Conservation (phyloP, 208 protist genomes). For the Porcisia deanei region DNA sequence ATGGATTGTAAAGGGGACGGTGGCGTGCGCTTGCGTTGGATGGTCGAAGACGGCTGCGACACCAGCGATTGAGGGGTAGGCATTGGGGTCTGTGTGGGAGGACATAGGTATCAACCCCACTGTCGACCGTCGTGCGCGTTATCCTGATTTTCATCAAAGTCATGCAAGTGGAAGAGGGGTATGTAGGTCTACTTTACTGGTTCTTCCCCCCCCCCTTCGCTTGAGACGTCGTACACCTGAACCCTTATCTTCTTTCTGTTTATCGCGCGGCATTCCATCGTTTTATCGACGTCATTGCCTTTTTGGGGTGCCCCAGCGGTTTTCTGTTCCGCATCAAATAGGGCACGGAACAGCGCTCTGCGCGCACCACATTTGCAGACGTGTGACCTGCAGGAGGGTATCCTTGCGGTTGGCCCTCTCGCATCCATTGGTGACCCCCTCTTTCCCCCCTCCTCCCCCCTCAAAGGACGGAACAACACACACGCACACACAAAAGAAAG, state of each 20-base stretch:
- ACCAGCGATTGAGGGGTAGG: neutral
- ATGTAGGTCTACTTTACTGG: no score
- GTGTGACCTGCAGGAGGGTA: neutral
- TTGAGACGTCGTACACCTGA: neutral
- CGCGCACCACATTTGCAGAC: neutral
- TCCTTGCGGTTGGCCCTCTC: neutral
- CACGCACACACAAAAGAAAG: neutral
- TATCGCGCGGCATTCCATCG: no score
- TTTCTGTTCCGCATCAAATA: neutral
- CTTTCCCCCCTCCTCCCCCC: neutral
- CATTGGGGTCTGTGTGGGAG: neutral
- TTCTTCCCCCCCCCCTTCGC: neutral
- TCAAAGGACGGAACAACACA: neutral
- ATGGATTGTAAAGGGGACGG: neutral
- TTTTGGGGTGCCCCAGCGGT: neutral
- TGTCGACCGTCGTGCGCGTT: neutral
- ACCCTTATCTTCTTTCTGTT: neutral
- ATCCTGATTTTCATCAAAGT: neutral
- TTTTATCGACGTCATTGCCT: no score
- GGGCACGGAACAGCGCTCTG: neutral
- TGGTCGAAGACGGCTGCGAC: neutral
- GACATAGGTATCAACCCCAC: neutral
- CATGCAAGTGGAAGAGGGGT: no score
- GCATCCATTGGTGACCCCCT: neutral
- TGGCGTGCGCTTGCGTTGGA: neutral